A percentile compares a stretch with the other conserved stretches of the same genome.
These are phyloP conservation scores for Yamadazyma kanchanaburiensis DNA, from an alignment of 1,139 yeast genomes.

Conservation along the genomic window DNA sequence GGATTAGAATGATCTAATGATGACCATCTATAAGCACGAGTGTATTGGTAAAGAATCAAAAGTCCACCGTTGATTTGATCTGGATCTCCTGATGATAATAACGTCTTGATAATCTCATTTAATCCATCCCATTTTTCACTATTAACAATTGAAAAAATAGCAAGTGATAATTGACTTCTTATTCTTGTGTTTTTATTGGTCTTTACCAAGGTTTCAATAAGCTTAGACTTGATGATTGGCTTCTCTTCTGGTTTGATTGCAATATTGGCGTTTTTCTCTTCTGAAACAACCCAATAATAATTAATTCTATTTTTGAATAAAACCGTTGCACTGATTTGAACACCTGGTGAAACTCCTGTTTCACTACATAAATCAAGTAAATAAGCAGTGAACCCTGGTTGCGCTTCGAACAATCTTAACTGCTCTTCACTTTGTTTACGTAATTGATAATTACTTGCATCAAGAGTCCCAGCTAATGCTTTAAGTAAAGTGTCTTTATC, in stretches of 20 bases:
- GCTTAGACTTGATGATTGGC: constrained; percentile 45
- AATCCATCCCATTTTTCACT: constrained; percentile 48
- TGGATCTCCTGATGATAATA: constrained; percentile 44
- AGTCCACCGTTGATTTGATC: constrained; percentile 59
- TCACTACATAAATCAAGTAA: constrained; percentile 54
- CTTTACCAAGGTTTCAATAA: constrained; percentile 44
- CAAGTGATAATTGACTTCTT: constrained; percentile 39
- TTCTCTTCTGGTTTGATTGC: constrained; percentile 49
- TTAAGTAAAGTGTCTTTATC: constrained; percentile 40
- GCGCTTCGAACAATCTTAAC: constrained; percentile 37
- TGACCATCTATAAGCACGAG: constrained; percentile 56
- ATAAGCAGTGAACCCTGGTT: constrained; percentile 57
- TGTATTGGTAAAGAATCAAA: constrained; percentile 52
- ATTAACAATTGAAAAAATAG: constrained; percentile 41
- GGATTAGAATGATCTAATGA: constrained; percentile 45
- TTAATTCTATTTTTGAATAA: constrained; percentile 64
- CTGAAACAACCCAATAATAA: constrained; percentile 53
- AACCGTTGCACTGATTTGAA: constrained; percentile 62
- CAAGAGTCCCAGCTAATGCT: constrained; percentile 43
- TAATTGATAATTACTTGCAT: constrained; percentile 30
- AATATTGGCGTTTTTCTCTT: constrained; percentile 26
- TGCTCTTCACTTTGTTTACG: constrained; percentile 43
- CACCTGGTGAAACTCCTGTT: constrained; percentile 39
- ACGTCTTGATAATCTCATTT: constrained; percentile 29
- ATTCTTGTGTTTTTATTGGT: constrained; percentile 32